Evolutionary conservation across 2,329 filamentous ascomycete species (phyloP), one percentile per base, ranked within the genome.

Genomic region (Ophiocordyceps camponoti-leonardi): DNA sequence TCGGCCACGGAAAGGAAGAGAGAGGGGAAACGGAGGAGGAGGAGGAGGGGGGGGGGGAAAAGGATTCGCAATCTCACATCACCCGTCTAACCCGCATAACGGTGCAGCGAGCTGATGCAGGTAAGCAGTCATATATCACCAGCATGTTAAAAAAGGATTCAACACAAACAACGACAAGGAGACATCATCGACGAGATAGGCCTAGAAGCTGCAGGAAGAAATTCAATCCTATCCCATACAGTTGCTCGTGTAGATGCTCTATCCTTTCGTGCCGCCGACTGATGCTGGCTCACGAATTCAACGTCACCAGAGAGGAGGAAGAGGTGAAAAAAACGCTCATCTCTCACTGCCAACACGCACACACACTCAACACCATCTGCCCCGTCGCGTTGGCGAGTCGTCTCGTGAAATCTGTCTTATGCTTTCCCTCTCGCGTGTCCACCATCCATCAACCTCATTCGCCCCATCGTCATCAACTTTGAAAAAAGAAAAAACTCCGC

Each of bases 401-500:
- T 31, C 35, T 35, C 23, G 31, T 18, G 6, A n/a, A n/a, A 16
- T 37, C 13, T 37, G 13, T 37, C 33, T 37, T 5, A 6, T 33
- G 14, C 16, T 16, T 18, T 14, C 6, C 6, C 6, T 5, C 3
- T 16, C 5, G n/a, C 33, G 6, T 14, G 16, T 14, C 33, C 6
- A 6, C n/a, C 33, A n/a, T n/a, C 4, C 6, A 5, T 16, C 14
- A 18, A 7, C 12, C 14, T 14, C 33, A 16, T 18, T 19, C n/a
- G 12, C 19, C 23, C 41, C 42, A 26, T 46, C 39, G 44, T 46
- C 40, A 46, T 46, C 44, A 45, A 44, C 48, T 26, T 42, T n/a
- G n/a, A n/a, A n/a, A n/a, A n/a, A n/a, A n/a, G n/a, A n/a, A n/a
- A 45, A 30, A 44, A 48, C 47, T 48, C 47, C 47, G 41, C 40